phyloP scores from a whole-genome alignment of 2,329 filamentous ascomycete species.

The Pleurostoma richardsiae region DNA sequence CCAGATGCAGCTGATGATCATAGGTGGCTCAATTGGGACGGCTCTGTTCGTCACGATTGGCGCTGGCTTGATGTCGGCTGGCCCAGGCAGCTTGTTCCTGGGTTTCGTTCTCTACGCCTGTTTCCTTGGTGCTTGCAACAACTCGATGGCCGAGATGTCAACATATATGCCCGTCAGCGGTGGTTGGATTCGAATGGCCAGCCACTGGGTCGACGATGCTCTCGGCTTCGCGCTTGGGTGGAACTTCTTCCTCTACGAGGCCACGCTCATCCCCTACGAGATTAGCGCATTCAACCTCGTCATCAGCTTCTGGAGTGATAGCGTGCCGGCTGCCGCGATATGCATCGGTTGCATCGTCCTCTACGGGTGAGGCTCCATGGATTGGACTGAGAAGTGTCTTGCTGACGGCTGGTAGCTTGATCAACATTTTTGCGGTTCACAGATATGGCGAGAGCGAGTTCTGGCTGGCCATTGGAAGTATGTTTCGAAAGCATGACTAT shows the following conservation, averaged over 20 bases:
- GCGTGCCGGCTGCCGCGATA: conserved; percentile 41
- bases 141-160: conserved; percentile 60
- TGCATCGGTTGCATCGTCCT: conserved; percentile 49
- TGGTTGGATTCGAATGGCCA: conserved; percentile 58
- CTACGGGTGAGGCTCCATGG: conserved; percentile 42
- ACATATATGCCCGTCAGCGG: conserved; percentile 57
- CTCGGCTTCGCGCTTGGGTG: conserved; percentile 49
- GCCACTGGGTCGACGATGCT: conserved; percentile 60
- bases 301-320: conserved; percentile 38
- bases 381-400: conserved; percentile 12
- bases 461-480: conserved; percentile 51
- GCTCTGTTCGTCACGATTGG: conserved; percentile 59
- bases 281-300: conserved; percentile 31
- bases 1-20: conserved; percentile 53
- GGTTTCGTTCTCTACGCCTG: conserved; percentile 51
- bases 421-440: conserved; percentile 62
- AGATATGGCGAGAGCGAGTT: conserved; percentile 71
- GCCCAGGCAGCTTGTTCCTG: conserved; percentile 46
- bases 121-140: conserved; percentile 57
- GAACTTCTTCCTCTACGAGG: conserved; percentile 35
- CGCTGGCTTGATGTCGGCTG: conserved; percentile 37
- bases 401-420: conserved; percentile 27
- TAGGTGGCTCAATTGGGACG: conserved; percentile 52
- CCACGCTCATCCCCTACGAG: conserved; percentile 31
- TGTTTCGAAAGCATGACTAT: background rate